Evolutionary conservation across 163 green algal species (phyloP).

Genomic region (Trebouxiophyceae sp.): DNA sequence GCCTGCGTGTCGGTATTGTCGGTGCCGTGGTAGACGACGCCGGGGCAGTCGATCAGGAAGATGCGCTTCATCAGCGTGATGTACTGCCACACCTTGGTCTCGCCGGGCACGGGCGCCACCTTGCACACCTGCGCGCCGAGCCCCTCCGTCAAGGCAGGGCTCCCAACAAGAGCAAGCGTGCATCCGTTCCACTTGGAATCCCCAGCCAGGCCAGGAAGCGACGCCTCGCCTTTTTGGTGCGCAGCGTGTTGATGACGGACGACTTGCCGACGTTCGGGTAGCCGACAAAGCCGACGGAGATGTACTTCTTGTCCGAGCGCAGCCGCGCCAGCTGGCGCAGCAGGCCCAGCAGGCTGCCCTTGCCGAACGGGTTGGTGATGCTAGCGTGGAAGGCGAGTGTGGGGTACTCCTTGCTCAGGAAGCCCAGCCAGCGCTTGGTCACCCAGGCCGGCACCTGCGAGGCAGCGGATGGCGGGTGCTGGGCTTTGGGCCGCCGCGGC

Average conservation of each 20-base stretch:
- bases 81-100: slow-evolving; percentile 99
- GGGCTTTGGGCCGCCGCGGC: no score
- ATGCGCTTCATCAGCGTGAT: slow-evolving; percentile 99
- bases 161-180: no score
- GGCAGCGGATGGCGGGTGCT: no score
- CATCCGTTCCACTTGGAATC: no score
- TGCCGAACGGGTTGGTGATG: slow-evolving; percentile 97
- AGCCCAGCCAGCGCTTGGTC: slow-evolving; percentile 91
- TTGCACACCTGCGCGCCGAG: slow-evolving; percentile 82
- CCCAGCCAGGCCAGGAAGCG: no score
- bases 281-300: slow-evolving; percentile 93
- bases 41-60: slow-evolving; percentile 98
- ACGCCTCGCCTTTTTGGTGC: slow-evolving; percentile 63
- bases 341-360: slow-evolving; percentile 89
- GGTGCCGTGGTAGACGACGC: slow-evolving; percentile 90
- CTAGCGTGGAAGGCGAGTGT: slow-evolving; percentile 95
- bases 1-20: slow-evolving; percentile 73
- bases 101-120: slow-evolving; percentile 87
- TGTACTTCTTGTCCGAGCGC: slow-evolving; percentile 90
- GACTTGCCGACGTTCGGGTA: slow-evolving; percentile 99
- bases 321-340: slow-evolving; percentile 86
- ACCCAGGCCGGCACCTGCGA: slow-evolving; percentile 98
- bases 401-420: slow-evolving; percentile 85
- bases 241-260: slow-evolving; percentile 92
- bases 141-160: no score